These are phyloP conservation scores for Penicillium cataractarum DNA, from an alignment of 495 filamentous ascomycete genomes.

Conservation along the genomic window DNA sequence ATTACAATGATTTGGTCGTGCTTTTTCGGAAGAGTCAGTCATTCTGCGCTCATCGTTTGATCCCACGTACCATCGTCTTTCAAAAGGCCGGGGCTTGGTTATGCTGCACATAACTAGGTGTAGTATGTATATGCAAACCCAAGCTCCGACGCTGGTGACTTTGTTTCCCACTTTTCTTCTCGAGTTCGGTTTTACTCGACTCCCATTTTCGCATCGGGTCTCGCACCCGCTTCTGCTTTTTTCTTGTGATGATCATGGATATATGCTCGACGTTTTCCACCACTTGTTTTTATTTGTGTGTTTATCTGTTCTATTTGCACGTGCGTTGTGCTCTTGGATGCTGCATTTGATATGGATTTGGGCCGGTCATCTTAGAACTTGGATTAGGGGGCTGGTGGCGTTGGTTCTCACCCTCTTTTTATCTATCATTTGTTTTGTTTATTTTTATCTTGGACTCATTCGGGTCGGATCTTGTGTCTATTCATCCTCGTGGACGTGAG, in stretches of 20 bases:
- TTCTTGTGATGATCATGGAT: conserved; percentile 26
- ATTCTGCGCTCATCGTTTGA: neutral
- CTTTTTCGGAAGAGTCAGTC: neutral
- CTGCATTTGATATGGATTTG: conserved; percentile 24
- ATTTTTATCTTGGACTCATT: neutral
- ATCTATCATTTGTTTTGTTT: neutral
- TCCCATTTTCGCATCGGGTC: conserved; percentile 4
- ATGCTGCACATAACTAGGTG: neutral
- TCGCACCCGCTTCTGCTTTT: conserved; percentile 1
- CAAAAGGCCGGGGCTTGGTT: neutral
- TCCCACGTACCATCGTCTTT: neutral
- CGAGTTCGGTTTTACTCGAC: neutral
- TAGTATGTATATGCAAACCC: neutral
- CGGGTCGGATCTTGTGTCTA: neutral
- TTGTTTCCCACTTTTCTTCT: neutral
- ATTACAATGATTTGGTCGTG: neutral
- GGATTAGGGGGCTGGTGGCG: conserved; percentile 25
- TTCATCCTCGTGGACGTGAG: neutral
- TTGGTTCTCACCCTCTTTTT: conserved; percentile 16
- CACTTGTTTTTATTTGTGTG: conserved; percentile 10
- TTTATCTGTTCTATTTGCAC: conserved; percentile 10
- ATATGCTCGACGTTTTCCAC: conserved; percentile 19
- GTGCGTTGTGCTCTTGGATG: conserved; percentile 11
- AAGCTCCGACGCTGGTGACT: neutral
- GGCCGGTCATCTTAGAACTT: conserved; percentile 26